A percentile compares a stretch with the other conserved stretches of the same genome.
These are phyloP conservation scores for Verticillium isaacii DNA, from an alignment of 2,329 filamentous ascomycete species.

Conservation along the genomic window DNA sequence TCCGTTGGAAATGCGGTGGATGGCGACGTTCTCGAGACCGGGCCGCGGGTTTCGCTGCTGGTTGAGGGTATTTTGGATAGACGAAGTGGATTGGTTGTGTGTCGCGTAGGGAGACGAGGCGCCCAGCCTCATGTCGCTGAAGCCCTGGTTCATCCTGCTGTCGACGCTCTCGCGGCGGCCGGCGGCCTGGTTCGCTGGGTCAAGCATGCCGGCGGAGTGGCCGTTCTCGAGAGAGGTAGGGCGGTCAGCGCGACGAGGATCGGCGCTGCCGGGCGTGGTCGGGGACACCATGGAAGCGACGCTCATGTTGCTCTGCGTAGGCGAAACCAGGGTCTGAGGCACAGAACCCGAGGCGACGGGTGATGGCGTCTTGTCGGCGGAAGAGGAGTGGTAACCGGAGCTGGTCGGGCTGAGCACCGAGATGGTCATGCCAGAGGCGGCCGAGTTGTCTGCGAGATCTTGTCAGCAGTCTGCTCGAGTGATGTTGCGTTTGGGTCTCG, in stretches of 20 bases:
- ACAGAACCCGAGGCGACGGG: slow-evolving; percentile 48
- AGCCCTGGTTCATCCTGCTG: slow-evolving; percentile 69
- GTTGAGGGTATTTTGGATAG: slow-evolving; percentile 66
- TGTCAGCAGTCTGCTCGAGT: slow-evolving; percentile 7
- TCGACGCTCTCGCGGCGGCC: slow-evolving; percentile 71
- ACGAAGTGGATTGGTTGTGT: slow-evolving; percentile 71
- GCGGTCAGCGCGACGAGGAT: slow-evolving; percentile 39
- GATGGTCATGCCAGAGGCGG: slow-evolving; percentile 28
- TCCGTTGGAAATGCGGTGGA: slow-evolving; percentile 60
- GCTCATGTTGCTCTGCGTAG: slow-evolving; percentile 56
- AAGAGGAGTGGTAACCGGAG: slow-evolving; percentile 45
- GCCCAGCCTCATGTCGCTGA: slow-evolving; percentile 64
- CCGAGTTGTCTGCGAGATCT: slow-evolving; percentile 34
- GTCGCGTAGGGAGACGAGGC: slow-evolving; percentile 68
- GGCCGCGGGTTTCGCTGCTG: slow-evolving; percentile 58
- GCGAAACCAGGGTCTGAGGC: slow-evolving; percentile 50
- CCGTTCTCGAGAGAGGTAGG: slow-evolving; percentile 30
- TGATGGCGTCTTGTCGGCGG: slow-evolving; percentile 58
- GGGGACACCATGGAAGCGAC: slow-evolving; percentile 63
- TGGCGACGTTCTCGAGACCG: slow-evolving; percentile 45
- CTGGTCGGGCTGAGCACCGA: slow-evolving; percentile 19
- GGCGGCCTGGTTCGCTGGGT: slow-evolving; percentile 23
- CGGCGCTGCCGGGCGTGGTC: slow-evolving; percentile 39
- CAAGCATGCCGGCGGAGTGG: slow-evolving; percentile 17
- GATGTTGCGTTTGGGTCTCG: background rate